Percentiles rank a stretch among this genome's conserved stretches.
Conservation (phyloP, 164 flowering plant genomes). For the Pachysandra terminalis region DNA sequence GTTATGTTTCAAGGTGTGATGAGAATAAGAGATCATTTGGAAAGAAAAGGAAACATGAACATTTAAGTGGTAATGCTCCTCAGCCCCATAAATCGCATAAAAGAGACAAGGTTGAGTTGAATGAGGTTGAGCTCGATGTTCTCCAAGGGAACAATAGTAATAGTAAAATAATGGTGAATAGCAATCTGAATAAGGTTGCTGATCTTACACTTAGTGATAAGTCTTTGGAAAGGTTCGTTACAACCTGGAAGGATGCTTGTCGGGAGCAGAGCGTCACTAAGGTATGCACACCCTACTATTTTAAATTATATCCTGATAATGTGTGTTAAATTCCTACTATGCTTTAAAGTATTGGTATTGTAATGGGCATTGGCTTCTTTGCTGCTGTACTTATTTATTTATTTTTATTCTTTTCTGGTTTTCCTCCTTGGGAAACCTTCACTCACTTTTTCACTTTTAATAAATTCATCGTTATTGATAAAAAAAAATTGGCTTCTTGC, state of each 20-base stretch:
- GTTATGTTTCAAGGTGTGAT: constrained; percentile 22
- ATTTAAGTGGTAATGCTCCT: constrained; percentile 14
- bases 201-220: constrained; percentile 26
- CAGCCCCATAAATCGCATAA: constrained; percentile 24
- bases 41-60: constrained; percentile 51
- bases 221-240: constrained; percentile 44
- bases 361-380: too few relatives aligned
- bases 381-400: too few relatives aligned
- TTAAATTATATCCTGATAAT: background rate
- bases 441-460: too few relatives aligned
- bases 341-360: too few relatives aligned
- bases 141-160: constrained; percentile 1
- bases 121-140: too few relatives aligned
- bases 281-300: constrained; percentile 38
- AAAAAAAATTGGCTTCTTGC: too few relatives aligned
- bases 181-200: constrained; percentile 1
- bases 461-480: too few relatives aligned
- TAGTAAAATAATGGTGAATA: constrained; percentile 6
- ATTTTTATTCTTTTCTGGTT: too few relatives aligned
- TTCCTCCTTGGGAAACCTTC: too few relatives aligned
- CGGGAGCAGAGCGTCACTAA: constrained; percentile 36
- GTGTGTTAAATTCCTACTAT: too few relatives aligned
- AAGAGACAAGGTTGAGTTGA: constrained; percentile 16
- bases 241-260: constrained; percentile 86
- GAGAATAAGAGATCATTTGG: constrained; percentile 16